Evolutionary conservation across 768 basidiomycete genomes (phyloP), one percentile per base, ranked within the genome.

Genomic region (Termitomyces sp.): DNA sequence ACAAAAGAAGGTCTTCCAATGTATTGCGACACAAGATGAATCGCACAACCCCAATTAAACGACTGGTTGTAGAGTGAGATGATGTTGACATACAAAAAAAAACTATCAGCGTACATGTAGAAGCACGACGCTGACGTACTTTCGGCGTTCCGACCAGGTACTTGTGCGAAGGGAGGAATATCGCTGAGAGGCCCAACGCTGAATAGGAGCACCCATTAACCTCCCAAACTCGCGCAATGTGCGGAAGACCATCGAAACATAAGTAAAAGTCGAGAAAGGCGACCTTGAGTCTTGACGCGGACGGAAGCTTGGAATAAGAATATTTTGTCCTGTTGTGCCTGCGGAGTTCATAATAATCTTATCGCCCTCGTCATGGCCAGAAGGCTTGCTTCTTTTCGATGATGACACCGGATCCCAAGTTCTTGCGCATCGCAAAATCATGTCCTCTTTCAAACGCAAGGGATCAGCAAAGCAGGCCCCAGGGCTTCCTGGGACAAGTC

Each of bases 391-490:
- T 37, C 51, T 32, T 54, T 53, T 60, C 52, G 17, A 60, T 25
- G 36, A 52, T 46, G 59, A 40, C 36, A 50, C 32, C 40, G n/a
- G 34, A 52, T 38, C n/a, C 9, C 42, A n/a, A 52, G 9, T 20
- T 45, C 3, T 14, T 43, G 56, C 38, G n/a, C 42, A 60, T 15
- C 50, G 38, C 34, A 54, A 11, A 57, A 54, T 17, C 15, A 90
- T 91, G 89, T 88, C 87, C 63, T 89, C 89, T n/a, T 92, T 92
- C 86, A 92, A 87, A 73, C 81, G 89, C 65, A 88, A 81, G 71
- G 68, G 74, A 10, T 70, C 80, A 31, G 70, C 79, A 40, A 85
- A 83, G 65, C 78, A 78, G 45, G 63, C 73, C 9, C 70, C 70
- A 42, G 70, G 74, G 36, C 76, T 79, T 47, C 65, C 77, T 14